Evolutionary conservation across 2,329 filamentous ascomycete genomes (phyloP), one percentile per base, ranked within the genome.

Genomic region (Microdochium nivale): DNA sequence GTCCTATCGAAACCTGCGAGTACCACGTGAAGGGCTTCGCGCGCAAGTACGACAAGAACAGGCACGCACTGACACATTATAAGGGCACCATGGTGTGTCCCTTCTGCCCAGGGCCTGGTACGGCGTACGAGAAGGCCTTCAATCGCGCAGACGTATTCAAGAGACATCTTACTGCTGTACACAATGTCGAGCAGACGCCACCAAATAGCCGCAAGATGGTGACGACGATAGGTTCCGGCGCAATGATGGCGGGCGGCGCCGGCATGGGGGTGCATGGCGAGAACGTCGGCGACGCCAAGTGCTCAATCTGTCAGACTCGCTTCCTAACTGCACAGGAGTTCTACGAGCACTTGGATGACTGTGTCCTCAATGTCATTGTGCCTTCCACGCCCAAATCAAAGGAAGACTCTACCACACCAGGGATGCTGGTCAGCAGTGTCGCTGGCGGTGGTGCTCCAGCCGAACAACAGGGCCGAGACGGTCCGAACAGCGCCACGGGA

Each of bases 31-130:
- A 96, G 71, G 91, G 91, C 3, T 96, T 96, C 64, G 90, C 91
- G 11, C 80, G 91, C 60, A 96, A 96, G 71, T 96, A 96, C 66
- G 91, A 96, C 75, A 95, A 95, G 78, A 96, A 96, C 71, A 78
- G 91, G 46, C 91, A 96, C 68, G 95, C 90, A 4, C 71, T 96
- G 56, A 96, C 91, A 4, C 91, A 96, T 68, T 96, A 96, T 79
- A 96, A 96, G 72, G 91, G 91, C 40, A 96, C 88, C 48, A 96
- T 96, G 91, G 89, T 96, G 24, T 96, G 91, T 65, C 90, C 90
- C 27, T 96, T 96, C 73, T 96, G 91, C 62, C 89, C 90, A 1
- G 89, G 90, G 32, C 90, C 88, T 25, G 91, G 91, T 3, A 92
- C 90, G 3, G 81, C 90, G 8, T 87, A 87, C 1, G 91, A 96